phyloP scores from a whole-genome alignment of 2,329 filamentous ascomycete genomes.

The Thelonectria discophora region DNA sequence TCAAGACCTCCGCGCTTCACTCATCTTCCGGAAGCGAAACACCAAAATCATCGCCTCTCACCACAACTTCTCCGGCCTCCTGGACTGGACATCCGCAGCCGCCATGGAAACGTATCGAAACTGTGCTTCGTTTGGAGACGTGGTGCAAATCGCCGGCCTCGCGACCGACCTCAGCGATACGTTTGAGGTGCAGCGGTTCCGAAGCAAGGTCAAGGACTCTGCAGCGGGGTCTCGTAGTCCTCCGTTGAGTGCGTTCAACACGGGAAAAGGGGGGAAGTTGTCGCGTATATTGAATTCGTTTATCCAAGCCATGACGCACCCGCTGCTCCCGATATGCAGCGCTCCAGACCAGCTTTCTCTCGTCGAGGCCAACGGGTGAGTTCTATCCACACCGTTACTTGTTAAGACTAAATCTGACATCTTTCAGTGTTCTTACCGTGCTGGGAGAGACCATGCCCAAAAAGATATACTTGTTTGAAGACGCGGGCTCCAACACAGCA shows the following conservation, averaged over 20 bases:
- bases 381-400: no score
- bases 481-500: conserved; percentile 12
- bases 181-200: conserved; percentile 24
- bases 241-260: conserved; percentile 23
- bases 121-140: conserved; percentile 23
- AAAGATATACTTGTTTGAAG: conserved; percentile 19
- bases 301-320: conserved; percentile 23
- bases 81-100: conserved; percentile 20
- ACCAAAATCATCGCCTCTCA: conserved; percentile 24
- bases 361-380: conserved; percentile 28
- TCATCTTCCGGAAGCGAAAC: conserved; percentile 7
- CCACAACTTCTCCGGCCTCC: conserved; percentile 22
- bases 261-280: conserved; percentile 21
- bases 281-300: conserved; percentile 28
- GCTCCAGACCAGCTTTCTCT: conserved; percentile 25
- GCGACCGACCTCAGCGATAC: conserved; percentile 19
- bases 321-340: conserved; percentile 23
- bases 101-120: conserved; percentile 1
- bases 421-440: conserved; percentile 18
- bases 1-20: background rate
- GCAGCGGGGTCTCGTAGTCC: background rate
- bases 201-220: conserved; percentile 2
- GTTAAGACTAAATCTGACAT: background rate
- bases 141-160: conserved; percentile 26
- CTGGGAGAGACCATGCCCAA: conserved; percentile 17